Evolutionary conservation across 768 basidiomycete species (phyloP).

Genomic region (Trametes meyenii): DNA sequence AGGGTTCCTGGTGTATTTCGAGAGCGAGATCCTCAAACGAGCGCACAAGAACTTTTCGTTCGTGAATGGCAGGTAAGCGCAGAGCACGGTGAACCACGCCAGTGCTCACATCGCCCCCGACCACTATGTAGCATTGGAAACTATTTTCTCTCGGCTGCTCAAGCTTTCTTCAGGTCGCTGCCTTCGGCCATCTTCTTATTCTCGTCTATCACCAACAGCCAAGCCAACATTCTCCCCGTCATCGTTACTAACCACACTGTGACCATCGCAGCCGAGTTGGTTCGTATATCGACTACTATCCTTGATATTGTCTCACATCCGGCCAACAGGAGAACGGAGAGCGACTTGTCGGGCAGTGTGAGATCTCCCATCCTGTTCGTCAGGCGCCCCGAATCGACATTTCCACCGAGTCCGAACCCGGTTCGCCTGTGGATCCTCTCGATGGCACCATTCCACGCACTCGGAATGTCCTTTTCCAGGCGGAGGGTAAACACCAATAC

Average conservation of each 20-base stretch:
- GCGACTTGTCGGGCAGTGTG: conserved; percentile 45
- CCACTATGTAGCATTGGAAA: conserved; percentile 71
- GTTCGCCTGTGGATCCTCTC: conserved; percentile 58
- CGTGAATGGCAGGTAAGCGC: conserved; percentile 76
- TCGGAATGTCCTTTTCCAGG: conserved; percentile 70
- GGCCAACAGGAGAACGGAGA: conserved; percentile 65
- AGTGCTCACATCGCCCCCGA: neutral
- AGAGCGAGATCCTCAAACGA: conserved; percentile 81
- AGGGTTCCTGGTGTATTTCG: conserved; percentile 94
- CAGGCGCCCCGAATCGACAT: conserved; percentile 32
- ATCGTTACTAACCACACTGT: conserved; percentile 94
- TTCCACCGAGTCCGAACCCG: conserved; percentile 38
- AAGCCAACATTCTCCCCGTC: conserved; percentile 85
- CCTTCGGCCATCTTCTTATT: conserved; percentile 47
- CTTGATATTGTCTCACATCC: neutral
- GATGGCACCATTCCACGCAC: conserved; percentile 48
- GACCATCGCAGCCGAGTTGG: conserved; percentile 92
- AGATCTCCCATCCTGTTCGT: conserved; percentile 19
- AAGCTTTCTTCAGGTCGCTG: conserved; percentile 88
- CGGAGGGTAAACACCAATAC: conserved; percentile 53
- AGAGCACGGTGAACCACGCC: conserved; percentile 10
- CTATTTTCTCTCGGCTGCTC: conserved; percentile 88
- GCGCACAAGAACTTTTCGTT: conserved; percentile 96
- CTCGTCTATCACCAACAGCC: conserved; percentile 48
- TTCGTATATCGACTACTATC: conserved; percentile 33